Evolutionary conservation across 495 filamentous ascomycete species (phyloP), one percentile per base, ranked within the genome.

Genomic region (Penicillium parvum): DNA sequence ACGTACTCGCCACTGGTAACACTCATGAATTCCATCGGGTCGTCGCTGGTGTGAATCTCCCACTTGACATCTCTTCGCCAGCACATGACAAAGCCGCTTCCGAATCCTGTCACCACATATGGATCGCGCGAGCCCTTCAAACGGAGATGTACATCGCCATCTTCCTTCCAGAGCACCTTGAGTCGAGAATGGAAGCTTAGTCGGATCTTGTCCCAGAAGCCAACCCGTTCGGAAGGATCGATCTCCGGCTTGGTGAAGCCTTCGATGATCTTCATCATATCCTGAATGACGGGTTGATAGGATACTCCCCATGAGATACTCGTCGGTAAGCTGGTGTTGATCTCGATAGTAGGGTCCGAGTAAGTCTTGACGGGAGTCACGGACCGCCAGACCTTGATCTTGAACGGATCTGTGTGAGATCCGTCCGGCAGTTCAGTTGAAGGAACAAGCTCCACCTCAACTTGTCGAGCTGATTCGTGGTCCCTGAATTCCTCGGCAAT

Each of bases 211-310:
- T 99, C 92, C 92, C 92, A 99, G 69, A 99, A 99, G 6, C 92
- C 92, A 34, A 88, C 86, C 30, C 86, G 78, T 28, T 99, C 92
- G 1, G 91, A 96, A 4, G 86, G 86, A 64, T 97, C 92, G 27
- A 95, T 72, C 50, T 94, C 89, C 4, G 88, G 86, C 52, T 97
- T 99, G 7, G 90, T 95, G 66, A 99, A 96, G 0, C 85, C 85
- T 69, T 99, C 92, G 44, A 99, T 88, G 17, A 94, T 88, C 81
- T 97, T 96, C 92, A 99, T 99, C 87, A 96, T 96, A 55, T 99
- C 92, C 63, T 99, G 92, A 40, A 99, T 96, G 8, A 90, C 94
- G 18, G 92, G 92, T 49, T 99, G 92, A 57, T 97, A 97, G 0
- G 92, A 95, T 43, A 90, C 86, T 27, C 90, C 88, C 92, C 92